phyloP scores from a whole-genome alignment of 305 asterid species.

The Withania somnifera region DNA sequence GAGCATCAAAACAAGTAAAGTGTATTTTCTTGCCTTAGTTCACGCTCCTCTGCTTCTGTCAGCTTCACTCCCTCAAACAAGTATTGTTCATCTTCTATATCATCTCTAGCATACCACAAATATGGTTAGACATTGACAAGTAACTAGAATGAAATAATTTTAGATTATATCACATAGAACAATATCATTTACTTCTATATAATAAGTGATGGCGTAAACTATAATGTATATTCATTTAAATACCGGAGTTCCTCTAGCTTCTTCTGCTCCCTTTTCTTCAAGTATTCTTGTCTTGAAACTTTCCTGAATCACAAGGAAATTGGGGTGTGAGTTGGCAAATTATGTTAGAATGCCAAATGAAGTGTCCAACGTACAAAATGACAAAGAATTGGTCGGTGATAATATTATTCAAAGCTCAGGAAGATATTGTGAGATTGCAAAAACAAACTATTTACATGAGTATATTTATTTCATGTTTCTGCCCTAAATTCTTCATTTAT shows the following conservation, averaged over 20 bases:
- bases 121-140: background rate
- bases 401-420: background rate
- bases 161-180: background rate
- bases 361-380: background rate
- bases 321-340: background rate
- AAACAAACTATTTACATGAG: background rate
- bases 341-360: background rate
- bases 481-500: background rate
- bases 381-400: background rate
- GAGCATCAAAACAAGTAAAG: background rate
- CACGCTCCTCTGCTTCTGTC: slow-evolving; percentile 58
- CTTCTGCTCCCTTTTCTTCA: slow-evolving; percentile 87
- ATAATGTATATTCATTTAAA: background rate
- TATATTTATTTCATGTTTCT: background rate
- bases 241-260: slow-evolving; percentile 62
- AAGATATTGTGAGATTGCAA: background rate
- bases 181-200: background rate
- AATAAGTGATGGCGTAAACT: background rate
- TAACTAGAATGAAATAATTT: background rate
- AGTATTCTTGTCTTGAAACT: slow-evolving; percentile 70
- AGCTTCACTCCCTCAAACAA: slow-evolving; percentile 62
- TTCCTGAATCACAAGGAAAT: slow-evolving; percentile 25
- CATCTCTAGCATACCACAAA: slow-evolving; percentile 34
- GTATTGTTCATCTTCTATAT: slow-evolving; percentile 74
- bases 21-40: slow-evolving; percentile 22